Evolutionary conservation across 345 rosid genomes (phyloP).

Genomic region (Lepidium africanum): DNA sequence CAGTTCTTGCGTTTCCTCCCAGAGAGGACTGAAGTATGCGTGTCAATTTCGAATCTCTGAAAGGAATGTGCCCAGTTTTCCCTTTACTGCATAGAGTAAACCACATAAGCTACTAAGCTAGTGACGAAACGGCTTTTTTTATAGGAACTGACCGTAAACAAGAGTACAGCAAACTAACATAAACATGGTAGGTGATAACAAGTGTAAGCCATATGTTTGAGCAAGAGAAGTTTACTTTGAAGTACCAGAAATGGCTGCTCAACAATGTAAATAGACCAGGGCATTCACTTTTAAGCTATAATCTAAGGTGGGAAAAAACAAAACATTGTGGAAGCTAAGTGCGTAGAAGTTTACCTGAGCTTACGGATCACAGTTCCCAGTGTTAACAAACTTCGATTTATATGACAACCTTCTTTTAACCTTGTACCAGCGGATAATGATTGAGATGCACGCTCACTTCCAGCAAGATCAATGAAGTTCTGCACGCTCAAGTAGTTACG

Average conservation of each 20-base stretch:
- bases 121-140: not conserved
- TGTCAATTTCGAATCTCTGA: constrained; percentile 87
- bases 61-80: constrained; percentile 81
- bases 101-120: not conserved
- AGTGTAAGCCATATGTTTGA: not conserved
- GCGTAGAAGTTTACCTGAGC: constrained; percentile 49
- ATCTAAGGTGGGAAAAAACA: not conserved
- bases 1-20: constrained; percentile 88
- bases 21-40: constrained; percentile 86
- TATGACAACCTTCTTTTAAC: constrained; percentile 94
- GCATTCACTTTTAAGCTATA: not conserved
- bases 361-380: constrained; percentile 91
- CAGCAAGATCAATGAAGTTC: constrained; percentile 89
- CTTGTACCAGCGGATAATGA: constrained; percentile 71
- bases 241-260: not conserved
- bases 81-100: constrained; percentile 70
- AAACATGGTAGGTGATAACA: not conserved
- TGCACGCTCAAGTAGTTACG: constrained; percentile 23
- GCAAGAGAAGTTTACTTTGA: not conserved
- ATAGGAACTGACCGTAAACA: not conserved
- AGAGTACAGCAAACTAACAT: not conserved
- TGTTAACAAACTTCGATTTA: constrained; percentile 78
- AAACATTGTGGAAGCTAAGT: not conserved
- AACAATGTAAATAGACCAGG: not conserved
- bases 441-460: constrained; percentile 97